phyloP scores from a whole-genome alignment of 2,329 filamentous ascomycete genomes.

The Pyrenophora graminea region DNA sequence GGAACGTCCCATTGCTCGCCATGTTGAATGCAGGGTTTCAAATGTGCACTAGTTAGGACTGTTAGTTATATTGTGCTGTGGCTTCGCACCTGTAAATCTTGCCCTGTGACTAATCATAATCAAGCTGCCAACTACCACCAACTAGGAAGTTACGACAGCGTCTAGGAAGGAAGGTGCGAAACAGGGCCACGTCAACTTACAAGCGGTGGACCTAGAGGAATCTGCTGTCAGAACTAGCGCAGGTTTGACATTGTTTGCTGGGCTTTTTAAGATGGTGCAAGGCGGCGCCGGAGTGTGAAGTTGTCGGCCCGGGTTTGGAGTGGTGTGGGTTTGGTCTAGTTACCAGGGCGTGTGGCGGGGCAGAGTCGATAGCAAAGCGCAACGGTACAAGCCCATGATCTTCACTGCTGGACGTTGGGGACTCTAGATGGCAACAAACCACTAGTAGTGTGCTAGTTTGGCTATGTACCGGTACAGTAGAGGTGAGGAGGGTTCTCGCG shows the following conservation, averaged over 20 bases:
- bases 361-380: slow-evolving; percentile 8
- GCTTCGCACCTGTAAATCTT: not conserved
- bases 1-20: slow-evolving; percentile 28
- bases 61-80: not conserved
- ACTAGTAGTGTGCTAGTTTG: too few species aligned
- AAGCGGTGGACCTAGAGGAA: not conserved
- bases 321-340: slow-evolving; percentile 5
- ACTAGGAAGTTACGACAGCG: slow-evolving; percentile 8
- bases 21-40: slow-evolving; percentile 16
- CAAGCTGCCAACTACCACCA: not conserved
- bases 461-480: too few species aligned
- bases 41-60: not conserved
- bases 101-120: not conserved
- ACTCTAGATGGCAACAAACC: not conserved
- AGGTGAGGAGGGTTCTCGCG: not conserved
- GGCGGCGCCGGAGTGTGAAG: not conserved
- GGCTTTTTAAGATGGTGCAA: not conserved
- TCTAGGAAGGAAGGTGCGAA: slow-evolving; percentile 1
- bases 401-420: not conserved
- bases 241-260: slow-evolving; percentile 1
- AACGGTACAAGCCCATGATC: slow-evolving; percentile 20
- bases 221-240: not conserved
- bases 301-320: not conserved
- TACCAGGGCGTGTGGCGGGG: slow-evolving; percentile 20
- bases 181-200: slow-evolving; percentile 1